A percentile compares a stretch with the other conserved stretches of the same genome.
These are phyloP conservation scores for Epichloe sibirici DNA, from an alignment of 2,329 filamentous ascomycete genomes.

Conservation along the genomic window DNA sequence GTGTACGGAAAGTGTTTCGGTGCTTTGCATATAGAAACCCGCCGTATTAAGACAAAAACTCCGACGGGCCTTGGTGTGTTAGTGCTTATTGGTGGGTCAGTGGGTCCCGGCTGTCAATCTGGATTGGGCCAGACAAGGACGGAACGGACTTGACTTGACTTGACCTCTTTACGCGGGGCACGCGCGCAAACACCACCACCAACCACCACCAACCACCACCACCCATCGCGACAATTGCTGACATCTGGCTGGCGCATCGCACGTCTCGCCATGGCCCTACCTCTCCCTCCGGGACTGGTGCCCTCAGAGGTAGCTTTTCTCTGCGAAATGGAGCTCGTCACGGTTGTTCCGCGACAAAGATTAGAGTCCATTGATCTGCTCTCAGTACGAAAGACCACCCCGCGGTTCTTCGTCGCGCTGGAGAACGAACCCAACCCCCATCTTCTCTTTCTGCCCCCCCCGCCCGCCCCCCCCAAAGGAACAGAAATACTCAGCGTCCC, in stretches of 20 bases:
- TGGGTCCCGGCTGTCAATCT: no score
- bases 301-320: constrained; percentile 86
- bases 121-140: no score
- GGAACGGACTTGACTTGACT: no score
- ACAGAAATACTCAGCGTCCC: background rate
- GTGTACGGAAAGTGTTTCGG: no score
- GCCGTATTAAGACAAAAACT: no score
- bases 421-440: background rate
- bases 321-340: constrained; percentile 95
- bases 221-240: background rate
- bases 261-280: constrained; percentile 31
- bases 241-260: background rate
- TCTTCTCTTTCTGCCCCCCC: background rate
- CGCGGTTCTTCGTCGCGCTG: background rate
- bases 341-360: constrained; percentile 79
- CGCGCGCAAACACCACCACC: background rate
- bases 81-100: no score
- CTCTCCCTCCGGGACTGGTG: constrained; percentile 46
- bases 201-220: no score
- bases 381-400: constrained; percentile 47
- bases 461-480: no score
- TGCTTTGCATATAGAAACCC: no score
- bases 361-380: constrained; percentile 78
- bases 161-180: background rate
- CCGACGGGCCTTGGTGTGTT: no score